Percentiles rank a stretch among this genome's conserved stretches.
Conservation (phyloP, 208 protist genomes). For the Tritrichomonas musculus region DNA sequence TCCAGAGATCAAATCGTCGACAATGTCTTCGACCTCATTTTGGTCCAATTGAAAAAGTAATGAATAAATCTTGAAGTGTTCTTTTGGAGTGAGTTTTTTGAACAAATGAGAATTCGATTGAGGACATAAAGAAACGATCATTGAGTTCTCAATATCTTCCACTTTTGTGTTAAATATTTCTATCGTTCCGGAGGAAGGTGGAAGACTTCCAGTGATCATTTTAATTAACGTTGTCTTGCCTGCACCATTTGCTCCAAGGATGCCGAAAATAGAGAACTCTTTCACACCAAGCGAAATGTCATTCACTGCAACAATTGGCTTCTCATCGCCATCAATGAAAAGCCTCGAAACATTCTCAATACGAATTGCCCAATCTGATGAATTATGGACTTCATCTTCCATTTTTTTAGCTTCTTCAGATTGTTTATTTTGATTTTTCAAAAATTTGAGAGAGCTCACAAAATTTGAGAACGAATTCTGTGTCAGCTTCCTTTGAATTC, state of each 20-base stretch:
- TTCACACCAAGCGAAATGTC: neutral
- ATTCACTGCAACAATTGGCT: neutral
- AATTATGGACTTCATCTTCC: neutral
- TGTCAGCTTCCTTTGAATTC: neutral
- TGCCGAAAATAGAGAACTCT: neutral
- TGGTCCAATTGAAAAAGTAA: neutral
- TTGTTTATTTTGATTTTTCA: neutral
- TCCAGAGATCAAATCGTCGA: neutral
- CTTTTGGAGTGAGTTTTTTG: neutral
- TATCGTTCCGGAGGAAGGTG: conserved; percentile 34
- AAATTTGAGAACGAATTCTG: neutral
- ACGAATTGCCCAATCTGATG: neutral
- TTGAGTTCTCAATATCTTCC: neutral
- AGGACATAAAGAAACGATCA: neutral
- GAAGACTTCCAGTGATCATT: conserved; percentile 39
- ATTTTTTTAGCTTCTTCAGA: neutral
- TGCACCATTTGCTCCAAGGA: neutral
- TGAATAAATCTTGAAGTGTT: neutral
- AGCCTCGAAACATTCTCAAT: neutral
- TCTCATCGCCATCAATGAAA: neutral
- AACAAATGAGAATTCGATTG: neutral
- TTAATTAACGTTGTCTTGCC: conserved; percentile 22
- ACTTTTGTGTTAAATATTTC: neutral
- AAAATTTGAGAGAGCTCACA: neutral
- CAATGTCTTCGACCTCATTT: neutral